phyloP scores from a whole-genome alignment of 2,329 filamentous ascomycete species.

The Fonsecaea erecta region DNA sequence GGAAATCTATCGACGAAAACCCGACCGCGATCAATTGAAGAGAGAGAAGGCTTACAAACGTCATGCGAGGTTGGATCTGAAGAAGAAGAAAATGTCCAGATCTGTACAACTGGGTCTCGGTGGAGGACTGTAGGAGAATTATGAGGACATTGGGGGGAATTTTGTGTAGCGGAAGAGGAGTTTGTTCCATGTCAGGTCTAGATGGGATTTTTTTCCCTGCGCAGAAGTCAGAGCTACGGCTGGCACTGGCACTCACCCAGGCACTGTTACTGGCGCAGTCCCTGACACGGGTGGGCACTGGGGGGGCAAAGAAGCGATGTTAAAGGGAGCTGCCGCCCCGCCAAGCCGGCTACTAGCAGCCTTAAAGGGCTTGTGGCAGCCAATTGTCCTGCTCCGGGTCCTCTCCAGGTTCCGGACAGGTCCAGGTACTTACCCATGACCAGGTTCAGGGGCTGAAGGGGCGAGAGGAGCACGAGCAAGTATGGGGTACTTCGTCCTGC shows the following conservation, averaged over 20 bases:
- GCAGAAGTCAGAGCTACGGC: background rate
- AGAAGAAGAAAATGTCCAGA: background rate
- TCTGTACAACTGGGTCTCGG: constrained; percentile 13
- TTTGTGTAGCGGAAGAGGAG: background rate
- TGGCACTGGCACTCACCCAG: background rate
- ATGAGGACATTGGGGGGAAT: background rate
- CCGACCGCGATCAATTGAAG: background rate
- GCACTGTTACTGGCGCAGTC: background rate
- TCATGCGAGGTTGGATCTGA: constrained; percentile 4
- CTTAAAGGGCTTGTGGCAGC: background rate
- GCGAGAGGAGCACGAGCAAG: background rate
- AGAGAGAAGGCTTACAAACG: constrained; percentile 1
- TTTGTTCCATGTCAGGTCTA: constrained; percentile 14
- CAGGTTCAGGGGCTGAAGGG: background rate
- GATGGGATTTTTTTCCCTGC: constrained; percentile 6
- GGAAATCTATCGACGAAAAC: background rate
- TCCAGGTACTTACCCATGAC: background rate
- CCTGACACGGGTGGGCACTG: background rate
- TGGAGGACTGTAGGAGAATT: background rate
- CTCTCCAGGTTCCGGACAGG: background rate
- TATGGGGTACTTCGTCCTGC: constrained; percentile 1
- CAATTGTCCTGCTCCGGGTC: constrained; percentile 13
- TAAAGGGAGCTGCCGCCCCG: constrained; percentile 6
- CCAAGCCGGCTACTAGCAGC: constrained; percentile 27
- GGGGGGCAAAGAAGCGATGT: background rate